Conservation (phyloP, 805 yeast genomes). For the Cephaloascus fragrans region DNA sequence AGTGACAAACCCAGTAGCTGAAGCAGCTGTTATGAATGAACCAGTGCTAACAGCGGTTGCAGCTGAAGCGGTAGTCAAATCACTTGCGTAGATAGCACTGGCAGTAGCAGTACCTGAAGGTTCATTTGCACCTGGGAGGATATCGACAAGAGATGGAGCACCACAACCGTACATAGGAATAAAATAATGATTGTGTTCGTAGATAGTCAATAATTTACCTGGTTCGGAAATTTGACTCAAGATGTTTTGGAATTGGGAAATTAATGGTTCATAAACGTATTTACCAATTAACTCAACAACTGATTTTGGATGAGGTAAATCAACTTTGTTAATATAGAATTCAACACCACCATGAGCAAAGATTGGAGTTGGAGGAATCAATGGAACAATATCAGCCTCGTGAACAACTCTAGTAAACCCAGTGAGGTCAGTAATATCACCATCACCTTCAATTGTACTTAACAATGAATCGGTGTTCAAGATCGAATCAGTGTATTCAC, state of each 20-base stretch:
- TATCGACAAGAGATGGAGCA: background rate
- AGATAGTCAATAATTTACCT: background rate
- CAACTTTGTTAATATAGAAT: slow-evolving; percentile 16
- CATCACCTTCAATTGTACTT: background rate
- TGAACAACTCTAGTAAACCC: slow-evolving; percentile 27
- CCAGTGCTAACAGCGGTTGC: no score
- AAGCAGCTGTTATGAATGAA: no score
- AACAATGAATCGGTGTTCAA: background rate
- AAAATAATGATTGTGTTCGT: background rate
- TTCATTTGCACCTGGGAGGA: background rate
- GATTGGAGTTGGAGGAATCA: slow-evolving; percentile 22
- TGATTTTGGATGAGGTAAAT: slow-evolving; percentile 17
- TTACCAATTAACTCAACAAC: slow-evolving; percentile 8
- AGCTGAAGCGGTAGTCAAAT: no score
- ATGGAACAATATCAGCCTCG: slow-evolving; percentile 23
- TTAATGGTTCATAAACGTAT: background rate
- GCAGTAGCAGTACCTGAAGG: no score
- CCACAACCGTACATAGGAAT: background rate
- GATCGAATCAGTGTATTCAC: background rate
- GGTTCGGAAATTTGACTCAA: background rate
- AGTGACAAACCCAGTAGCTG: no score
- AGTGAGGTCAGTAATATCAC: slow-evolving; percentile 1
- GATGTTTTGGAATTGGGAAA: background rate
- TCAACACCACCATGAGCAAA: slow-evolving; percentile 25
- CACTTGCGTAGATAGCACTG: no score